A percentile compares a stretch with the other conserved stretches of the same genome.
Conservation (phyloP, 805 yeast species). For the Teunomyces gatunensis region DNA sequence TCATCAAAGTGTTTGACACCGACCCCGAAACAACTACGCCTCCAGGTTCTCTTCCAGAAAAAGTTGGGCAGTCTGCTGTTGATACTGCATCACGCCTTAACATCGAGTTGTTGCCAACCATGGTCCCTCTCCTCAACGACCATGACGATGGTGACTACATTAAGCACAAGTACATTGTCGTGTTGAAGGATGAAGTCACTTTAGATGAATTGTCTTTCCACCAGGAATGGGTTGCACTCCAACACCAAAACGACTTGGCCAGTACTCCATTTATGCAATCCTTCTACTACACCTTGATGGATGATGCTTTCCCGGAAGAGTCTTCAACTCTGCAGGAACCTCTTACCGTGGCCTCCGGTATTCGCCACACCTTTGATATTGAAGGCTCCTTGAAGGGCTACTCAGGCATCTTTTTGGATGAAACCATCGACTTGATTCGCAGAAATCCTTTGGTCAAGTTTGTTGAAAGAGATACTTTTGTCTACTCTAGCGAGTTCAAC, state of each 20-base stretch:
- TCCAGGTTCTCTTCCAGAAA: too few species aligned
- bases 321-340: too few species aligned
- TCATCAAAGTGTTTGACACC: conserved; percentile 21
- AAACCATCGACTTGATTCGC: conserved; percentile 71
- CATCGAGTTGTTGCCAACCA: conserved; percentile 14
- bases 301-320: conserved; percentile 32
- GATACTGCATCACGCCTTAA: conserved; percentile 8
- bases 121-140: conserved; percentile 36
- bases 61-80: neutral
- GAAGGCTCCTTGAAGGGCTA: conserved; percentile 67
- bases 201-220: conserved; percentile 60
- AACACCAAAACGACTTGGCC: conserved; percentile 46
- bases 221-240: conserved; percentile 58
- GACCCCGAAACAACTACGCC: neutral
- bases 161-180: conserved; percentile 80
- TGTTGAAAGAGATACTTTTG: conserved; percentile 75
- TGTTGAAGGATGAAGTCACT: conserved; percentile 66
- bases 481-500: conserved; percentile 58
- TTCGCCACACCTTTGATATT: conserved; percentile 48
- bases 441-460: conserved; percentile 59
- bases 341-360: too few species aligned
- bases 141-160: conserved; percentile 45
- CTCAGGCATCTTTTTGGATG: conserved; percentile 78
- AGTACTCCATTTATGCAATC: conserved; percentile 27
- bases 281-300: conserved; percentile 28